Evolutionary conservation across 768 basidiomycete species (phyloP), one percentile per base, ranked within the genome.

Genomic region (Tulasnella sp.): DNA sequence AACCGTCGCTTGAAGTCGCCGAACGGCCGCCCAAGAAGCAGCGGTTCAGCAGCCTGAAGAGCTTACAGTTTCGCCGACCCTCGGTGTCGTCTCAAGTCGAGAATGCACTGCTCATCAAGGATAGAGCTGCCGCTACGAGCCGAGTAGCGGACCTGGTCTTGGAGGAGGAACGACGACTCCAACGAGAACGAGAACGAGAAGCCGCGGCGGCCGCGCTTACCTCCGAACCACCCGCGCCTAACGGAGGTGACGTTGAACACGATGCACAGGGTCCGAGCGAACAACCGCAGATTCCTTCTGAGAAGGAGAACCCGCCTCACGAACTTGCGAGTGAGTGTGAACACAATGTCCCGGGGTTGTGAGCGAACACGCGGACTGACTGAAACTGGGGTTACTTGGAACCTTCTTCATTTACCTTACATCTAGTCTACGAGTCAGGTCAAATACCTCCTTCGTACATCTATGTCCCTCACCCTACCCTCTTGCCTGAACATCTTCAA

Each of bases 381-480:
- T 44, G 44, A 44, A 44, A 67, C 32, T 67, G 29, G n/a, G 23
- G 51, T 51, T n/a, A 6, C 20, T 23, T 26, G 29, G 61, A 29
- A 26, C 15, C 29, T 67, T 35, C 26, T 26, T 67, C 61, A 67
- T 67, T 29, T 23, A 1, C 55, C 32, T 67, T 32, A 67, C 61
- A 29, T 26, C n/a, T 29, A 57, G 61, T 26, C 15, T 16, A 26
- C 23, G 61, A 67, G 61, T 67, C 61, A 67, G 61, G 61, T 16
- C 61, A 29, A 67, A 29, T 67, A 18, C 61, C 61, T 5, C 61
- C 61, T 35, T 67, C 61, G 23, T 67, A 67, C 61, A 67, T 67
- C 29, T 67, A 67, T 67, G 61, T 67, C 61, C 61, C 61, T 67
- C 61, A 67, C 61, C 61, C 61, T 18, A 67, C 61, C 61, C 61